Percentiles rank a stretch among this genome's conserved stretches.
Evolutionary conservation across 1,284 basidiomycete species (phyloP).

Genomic region (Sporisorium graminicola): DNA sequence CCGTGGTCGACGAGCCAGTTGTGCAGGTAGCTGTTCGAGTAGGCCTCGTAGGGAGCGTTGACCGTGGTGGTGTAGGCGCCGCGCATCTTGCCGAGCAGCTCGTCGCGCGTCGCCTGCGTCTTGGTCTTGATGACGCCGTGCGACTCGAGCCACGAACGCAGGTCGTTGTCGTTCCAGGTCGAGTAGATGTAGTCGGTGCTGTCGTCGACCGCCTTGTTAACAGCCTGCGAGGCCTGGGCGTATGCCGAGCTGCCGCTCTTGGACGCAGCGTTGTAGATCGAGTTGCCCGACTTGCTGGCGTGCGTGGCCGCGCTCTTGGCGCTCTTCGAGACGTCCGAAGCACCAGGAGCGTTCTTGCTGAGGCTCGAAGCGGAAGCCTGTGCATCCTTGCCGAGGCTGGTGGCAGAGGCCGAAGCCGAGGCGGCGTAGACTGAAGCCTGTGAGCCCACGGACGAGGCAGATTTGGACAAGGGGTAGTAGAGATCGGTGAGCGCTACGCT

Average conservation of each 20-base stretch:
- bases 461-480: slow-evolving; percentile 55
- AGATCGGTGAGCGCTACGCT: slow-evolving; percentile 55
- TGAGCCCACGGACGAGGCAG: slow-evolving; percentile 44
- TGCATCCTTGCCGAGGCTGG: slow-evolving; percentile 28
- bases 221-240: slow-evolving; percentile 53
- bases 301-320: slow-evolving; percentile 51
- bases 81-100: slow-evolving; percentile 56
- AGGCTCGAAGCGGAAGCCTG: slow-evolving; percentile 29
- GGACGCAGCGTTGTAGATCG: slow-evolving; percentile 43
- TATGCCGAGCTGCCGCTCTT: slow-evolving; percentile 52
- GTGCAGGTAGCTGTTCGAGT: slow-evolving; percentile 65
- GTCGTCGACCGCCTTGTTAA: slow-evolving; percentile 51
- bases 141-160: slow-evolving; percentile 58
- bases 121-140: slow-evolving; percentile 63
- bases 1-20: slow-evolving; percentile 67
- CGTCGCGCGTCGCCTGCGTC: slow-evolving; percentile 55
- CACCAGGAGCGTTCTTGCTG: slow-evolving; percentile 38
- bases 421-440: slow-evolving; percentile 56
- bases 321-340: slow-evolving; percentile 36
- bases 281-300: slow-evolving; percentile 47
- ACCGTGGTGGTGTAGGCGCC: slow-evolving; percentile 59
- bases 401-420: slow-evolving; percentile 27
- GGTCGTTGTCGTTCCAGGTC: slow-evolving; percentile 62
- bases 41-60: slow-evolving; percentile 64
- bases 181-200: slow-evolving; percentile 67